A percentile compares a stretch with the other conserved stretches of the same genome.
phyloP scores from a whole-genome alignment of 2,329 filamentous ascomycete genomes.

The Ophiostoma fasciatum region DNA sequence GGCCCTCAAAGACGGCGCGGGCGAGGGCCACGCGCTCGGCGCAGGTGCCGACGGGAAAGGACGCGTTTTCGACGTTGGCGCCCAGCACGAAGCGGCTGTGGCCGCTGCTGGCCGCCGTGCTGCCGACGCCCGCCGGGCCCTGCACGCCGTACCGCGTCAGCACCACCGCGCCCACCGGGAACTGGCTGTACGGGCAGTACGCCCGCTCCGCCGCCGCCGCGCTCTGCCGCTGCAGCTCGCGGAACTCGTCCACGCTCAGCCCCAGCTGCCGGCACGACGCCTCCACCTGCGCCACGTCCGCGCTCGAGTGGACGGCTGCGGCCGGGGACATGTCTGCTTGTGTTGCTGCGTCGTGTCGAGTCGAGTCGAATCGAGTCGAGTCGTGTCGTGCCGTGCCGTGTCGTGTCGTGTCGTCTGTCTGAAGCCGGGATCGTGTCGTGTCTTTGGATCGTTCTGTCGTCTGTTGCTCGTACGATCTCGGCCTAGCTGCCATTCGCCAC shows the following conservation, averaged over 20 bases:
- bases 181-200: slow-evolving; percentile 88
- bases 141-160: slow-evolving; percentile 32
- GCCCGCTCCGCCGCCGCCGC: slow-evolving; percentile 60
- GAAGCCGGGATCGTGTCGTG: too few species aligned
- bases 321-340: neutral
- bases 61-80: slow-evolving; percentile 85
- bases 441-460: too few species aligned
- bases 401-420: too few species aligned
- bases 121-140: neutral
- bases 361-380: too few species aligned
- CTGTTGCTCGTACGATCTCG: too few species aligned
- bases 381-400: too few species aligned
- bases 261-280: slow-evolving; percentile 23
- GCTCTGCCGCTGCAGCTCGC: slow-evolving; percentile 45
- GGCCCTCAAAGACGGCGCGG: slow-evolving; percentile 53
- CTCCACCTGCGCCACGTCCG: slow-evolving; percentile 14
- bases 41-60: slow-evolving; percentile 89
- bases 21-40: slow-evolving; percentile 84
- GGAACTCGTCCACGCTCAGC: slow-evolving; percentile 50
- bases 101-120: slow-evolving; percentile 9
- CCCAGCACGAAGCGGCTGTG: slow-evolving; percentile 39
- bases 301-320: slow-evolving; percentile 12
- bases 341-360: too few species aligned
- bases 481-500: too few species aligned
- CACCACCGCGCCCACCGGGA: slow-evolving; percentile 75